phyloP scores from a whole-genome alignment of 2,329 filamentous ascomycete genomes.

The Raffaelea ambrosiae region DNA sequence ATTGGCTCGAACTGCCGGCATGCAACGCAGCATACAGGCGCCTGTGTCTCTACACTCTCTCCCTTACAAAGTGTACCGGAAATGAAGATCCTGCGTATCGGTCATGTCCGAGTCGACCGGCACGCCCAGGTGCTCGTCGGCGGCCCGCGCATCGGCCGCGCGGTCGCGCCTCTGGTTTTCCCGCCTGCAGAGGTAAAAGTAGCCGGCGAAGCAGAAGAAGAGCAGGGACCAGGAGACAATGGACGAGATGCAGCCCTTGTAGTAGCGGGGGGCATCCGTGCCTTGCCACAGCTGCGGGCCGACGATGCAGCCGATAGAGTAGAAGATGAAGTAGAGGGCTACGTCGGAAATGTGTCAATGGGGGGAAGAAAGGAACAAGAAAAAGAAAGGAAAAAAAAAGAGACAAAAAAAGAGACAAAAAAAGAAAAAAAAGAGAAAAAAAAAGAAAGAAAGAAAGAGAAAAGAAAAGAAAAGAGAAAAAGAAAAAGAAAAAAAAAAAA shows the following conservation, averaged over 20 bases:
- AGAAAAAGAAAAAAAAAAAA: too few species aligned
- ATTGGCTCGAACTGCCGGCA: too few species aligned
- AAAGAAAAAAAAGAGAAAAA: too few species aligned
- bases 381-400: too few species aligned
- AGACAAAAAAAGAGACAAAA: too few species aligned
- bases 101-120: slow-evolving; percentile 2
- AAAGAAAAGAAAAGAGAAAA: too few species aligned
- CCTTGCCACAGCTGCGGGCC: slow-evolving; percentile 5
- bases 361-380: too few species aligned
- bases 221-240: slow-evolving; percentile 2
- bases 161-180: slow-evolving; percentile 16
- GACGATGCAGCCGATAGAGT: slow-evolving; percentile 1
- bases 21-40: too few species aligned
- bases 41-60: too few species aligned
- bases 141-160: slow-evolving; percentile 13
- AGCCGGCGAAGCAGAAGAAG: neutral
- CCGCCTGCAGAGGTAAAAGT: neutral
- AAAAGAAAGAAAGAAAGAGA: too few species aligned
- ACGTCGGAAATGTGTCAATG: too few species aligned
- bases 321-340: slow-evolving; percentile 3
- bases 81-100: neutral
- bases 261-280: slow-evolving; percentile 3
- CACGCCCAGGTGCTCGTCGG: neutral
- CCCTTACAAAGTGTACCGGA: slow-evolving; percentile 19
- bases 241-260: slow-evolving; percentile 5